Conservation (phyloP, 371 early-diverging fungal species). For the Basidiobolus meristosporus region DNA sequence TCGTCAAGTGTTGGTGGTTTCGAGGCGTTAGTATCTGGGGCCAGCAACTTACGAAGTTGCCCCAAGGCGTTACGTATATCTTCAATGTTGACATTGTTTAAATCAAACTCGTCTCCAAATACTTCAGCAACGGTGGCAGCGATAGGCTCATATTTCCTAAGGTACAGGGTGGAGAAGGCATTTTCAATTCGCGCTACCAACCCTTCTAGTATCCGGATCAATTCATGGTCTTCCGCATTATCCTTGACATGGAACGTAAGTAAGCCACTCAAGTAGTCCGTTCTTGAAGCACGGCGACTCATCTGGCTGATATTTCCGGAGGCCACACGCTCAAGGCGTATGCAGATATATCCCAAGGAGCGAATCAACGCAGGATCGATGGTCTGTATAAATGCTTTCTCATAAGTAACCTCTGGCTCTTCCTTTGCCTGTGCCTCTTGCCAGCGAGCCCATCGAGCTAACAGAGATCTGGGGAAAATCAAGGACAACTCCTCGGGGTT, state of each 20-base stretch:
- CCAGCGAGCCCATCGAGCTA: not conserved
- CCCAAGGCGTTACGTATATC: too few relatives aligned
- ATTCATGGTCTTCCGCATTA: slow-evolving; percentile 30
- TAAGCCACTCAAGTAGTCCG: slow-evolving; percentile 9
- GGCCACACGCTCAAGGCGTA: slow-evolving; percentile 29
- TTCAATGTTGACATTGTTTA: too few relatives aligned
- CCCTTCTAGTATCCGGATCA: slow-evolving; percentile 28
- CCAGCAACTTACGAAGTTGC: too few relatives aligned
- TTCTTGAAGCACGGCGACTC: slow-evolving; percentile 5
- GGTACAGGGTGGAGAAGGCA: not conserved
- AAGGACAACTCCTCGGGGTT: slow-evolving; percentile 68
- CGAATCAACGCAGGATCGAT: slow-evolving; percentile 19
- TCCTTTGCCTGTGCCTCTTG: slow-evolving; percentile 3
- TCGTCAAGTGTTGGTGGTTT: too few relatives aligned
- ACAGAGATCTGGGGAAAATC: not conserved
- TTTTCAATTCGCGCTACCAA: slow-evolving; percentile 35
- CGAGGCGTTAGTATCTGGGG: too few relatives aligned
- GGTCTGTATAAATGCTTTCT: slow-evolving; percentile 4
- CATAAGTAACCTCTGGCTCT: too few relatives aligned
- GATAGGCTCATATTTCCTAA: not conserved
- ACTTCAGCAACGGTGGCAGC: not conserved
- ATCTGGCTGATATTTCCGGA: slow-evolving; percentile 12
- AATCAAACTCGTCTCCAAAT: too few relatives aligned
- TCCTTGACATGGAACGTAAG: slow-evolving; percentile 22
- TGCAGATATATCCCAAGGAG: slow-evolving; percentile 17